Evolutionary conservation across 106 monocot genomes (phyloP), one percentile per base, ranked within the genome.

Genomic region (Agapanthus africanus): DNA sequence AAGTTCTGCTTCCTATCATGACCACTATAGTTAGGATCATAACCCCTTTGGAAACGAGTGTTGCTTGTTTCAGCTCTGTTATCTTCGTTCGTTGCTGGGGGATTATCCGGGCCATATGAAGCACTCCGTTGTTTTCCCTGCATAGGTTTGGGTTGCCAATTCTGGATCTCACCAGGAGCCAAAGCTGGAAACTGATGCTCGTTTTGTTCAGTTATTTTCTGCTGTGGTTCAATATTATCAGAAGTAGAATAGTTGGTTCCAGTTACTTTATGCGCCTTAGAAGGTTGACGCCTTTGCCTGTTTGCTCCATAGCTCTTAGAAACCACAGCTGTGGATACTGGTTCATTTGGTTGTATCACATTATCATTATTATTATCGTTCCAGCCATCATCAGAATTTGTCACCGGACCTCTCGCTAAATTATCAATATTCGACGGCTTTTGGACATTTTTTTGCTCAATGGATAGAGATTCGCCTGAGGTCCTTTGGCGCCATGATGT

Each of bases 401-500:
- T 47, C 49, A 68, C 10, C 47, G 6, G 38, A 5, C 7, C 23
- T 64, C 25, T 39, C 23, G 11, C n/a, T 22, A 11, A 21, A 39
- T 30, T 25, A 25, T 10, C 64, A 23, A 39, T 39, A 70, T 70
- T 74, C 19, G 47, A 47, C 30, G 52, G n/a, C 33, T 71, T 74
- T n/a, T 72, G 54, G 63, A 50, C 25, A 71, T 32, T 35, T 26
- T 67, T 69, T 39, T 71, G 59, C n/a, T 81, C 74, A 70, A 46
- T 18, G 25, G 47, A 21, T 33, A 60, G 7, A 40, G 72, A 31
- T 44, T 75, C 77, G 68, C 60, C 37, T 15, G 75, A 61, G 66
- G 25, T 64, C 34, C 84, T 76, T 40, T 82, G 88, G 30, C 91
- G 79, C 91, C 95, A 87, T 25, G 89, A 82, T 36, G 84, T 11